Evolutionary conservation across 2,329 filamentous ascomycete species (phyloP).

Genomic region (Fusarium tuaranense): DNA sequence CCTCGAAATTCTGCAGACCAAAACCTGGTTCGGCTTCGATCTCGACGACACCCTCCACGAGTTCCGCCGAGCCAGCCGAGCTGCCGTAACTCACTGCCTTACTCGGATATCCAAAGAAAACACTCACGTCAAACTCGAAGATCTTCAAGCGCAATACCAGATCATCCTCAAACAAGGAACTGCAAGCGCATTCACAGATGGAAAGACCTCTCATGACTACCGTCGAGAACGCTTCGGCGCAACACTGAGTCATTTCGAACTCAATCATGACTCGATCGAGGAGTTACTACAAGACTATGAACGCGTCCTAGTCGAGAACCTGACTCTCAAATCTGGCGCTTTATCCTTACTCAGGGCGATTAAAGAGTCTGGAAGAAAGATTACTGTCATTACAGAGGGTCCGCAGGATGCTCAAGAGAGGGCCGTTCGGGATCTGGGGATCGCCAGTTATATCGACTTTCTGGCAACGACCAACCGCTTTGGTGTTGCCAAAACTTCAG

Average conservation of each 20-base stretch:
- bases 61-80: conserved; percentile 54
- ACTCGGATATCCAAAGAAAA: conserved; percentile 38
- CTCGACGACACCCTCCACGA: conserved; percentile 62
- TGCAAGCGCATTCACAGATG: conserved; percentile 56
- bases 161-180: conserved; percentile 51
- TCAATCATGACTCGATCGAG: conserved; percentile 30
- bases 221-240: conserved; percentile 53
- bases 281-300: conserved; percentile 48
- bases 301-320: conserved; percentile 37
- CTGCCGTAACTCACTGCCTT: conserved; percentile 51
- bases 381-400: conserved; percentile 59
- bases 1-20: conserved; percentile 3
- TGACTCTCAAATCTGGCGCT: conserved; percentile 53
- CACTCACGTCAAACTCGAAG: neutral
- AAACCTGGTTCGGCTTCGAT: conserved; percentile 59
- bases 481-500: conserved; percentile 42
- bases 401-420: conserved; percentile 60
- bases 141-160: conserved; percentile 44
- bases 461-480: conserved; percentile 49
- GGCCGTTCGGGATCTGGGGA: conserved; percentile 46
- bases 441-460: conserved; percentile 44
- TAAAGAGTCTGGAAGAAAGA: conserved; percentile 50
- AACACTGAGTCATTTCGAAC: conserved; percentile 46
- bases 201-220: conserved; percentile 57
- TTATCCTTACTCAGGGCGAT: conserved; percentile 49